A percentile compares a stretch with the other conserved stretches of the same genome.
Conservation (phyloP, 2,329 filamentous ascomycete genomes). For the Hymenoscyphus albidus region DNA sequence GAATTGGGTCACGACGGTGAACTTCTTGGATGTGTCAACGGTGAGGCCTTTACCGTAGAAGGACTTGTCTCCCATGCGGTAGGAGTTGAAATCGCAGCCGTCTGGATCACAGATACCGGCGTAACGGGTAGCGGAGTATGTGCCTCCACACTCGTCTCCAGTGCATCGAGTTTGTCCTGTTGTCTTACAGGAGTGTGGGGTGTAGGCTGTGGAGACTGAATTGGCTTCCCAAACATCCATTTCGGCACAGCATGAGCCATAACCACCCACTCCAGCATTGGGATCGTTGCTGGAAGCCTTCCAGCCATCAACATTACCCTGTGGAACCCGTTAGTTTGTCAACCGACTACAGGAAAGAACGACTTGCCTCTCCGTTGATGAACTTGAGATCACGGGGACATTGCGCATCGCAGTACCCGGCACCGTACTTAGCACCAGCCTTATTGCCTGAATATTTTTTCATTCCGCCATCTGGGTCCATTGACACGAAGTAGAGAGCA, state of each 20-base stretch:
- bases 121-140: slow-evolving; percentile 47
- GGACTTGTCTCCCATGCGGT: slow-evolving; percentile 51
- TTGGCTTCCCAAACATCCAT: slow-evolving; percentile 68
- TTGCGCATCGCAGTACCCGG: slow-evolving; percentile 61
- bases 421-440: slow-evolving; percentile 57
- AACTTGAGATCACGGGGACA: slow-evolving; percentile 51
- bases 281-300: slow-evolving; percentile 43
- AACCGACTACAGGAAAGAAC: slow-evolving; percentile 8
- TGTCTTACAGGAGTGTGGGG: slow-evolving; percentile 53
- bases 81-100: slow-evolving; percentile 60
- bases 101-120: slow-evolving; percentile 55
- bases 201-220: slow-evolving; percentile 53
- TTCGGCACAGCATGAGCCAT: slow-evolving; percentile 63
- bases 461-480: slow-evolving; percentile 59
- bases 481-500: slow-evolving; percentile 62
- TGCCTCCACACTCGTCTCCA: slow-evolving; percentile 38
- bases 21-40: slow-evolving; percentile 49
- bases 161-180: slow-evolving; percentile 40
- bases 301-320: slow-evolving; percentile 54
- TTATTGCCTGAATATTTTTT: slow-evolving; percentile 48
- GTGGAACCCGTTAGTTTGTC: background rate
- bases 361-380: slow-evolving; percentile 46
- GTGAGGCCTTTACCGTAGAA: slow-evolving; percentile 54
- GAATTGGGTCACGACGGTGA: slow-evolving; percentile 59
- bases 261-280: slow-evolving; percentile 49